Evolutionary conservation across 2,329 filamentous ascomycete genomes (phyloP).

Genomic region (Ophiostoma triangulosporum): DNA sequence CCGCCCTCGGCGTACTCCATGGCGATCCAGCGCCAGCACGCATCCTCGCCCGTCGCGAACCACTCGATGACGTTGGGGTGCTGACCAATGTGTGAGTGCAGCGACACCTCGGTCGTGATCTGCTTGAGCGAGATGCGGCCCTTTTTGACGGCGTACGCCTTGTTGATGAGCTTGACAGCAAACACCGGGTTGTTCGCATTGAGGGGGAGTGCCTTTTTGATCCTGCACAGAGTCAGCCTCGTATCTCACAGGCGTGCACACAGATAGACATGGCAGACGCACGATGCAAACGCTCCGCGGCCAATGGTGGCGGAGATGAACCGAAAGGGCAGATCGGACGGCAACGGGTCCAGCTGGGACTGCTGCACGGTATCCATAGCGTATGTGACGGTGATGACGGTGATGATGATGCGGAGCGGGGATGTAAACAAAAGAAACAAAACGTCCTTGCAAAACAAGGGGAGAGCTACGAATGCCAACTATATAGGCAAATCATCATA

Average conservation of each 20-base stretch:
- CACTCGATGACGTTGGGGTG: conserved; percentile 92
- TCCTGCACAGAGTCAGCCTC: conserved; percentile 40
- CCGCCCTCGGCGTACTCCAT: conserved; percentile 96
- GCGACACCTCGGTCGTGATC: conserved; percentile 77
- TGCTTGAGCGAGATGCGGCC: conserved; percentile 83
- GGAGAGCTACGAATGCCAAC: no score
- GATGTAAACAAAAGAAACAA: no score
- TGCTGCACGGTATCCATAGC: no score
- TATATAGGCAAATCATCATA: no score
- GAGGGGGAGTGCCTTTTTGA: conserved; percentile 81
- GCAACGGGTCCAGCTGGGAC: conserved; percentile 82
- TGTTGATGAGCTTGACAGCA: conserved; percentile 97
- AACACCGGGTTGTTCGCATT: conserved; percentile 62
- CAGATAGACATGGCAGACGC: conserved; percentile 19
- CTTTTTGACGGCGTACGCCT: conserved; percentile 80
- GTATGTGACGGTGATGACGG: no score
- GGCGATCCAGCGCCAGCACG: conserved; percentile 87
- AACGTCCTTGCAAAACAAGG: no score
- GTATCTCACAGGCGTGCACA: neutral
- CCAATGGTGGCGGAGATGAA: conserved; percentile 95
- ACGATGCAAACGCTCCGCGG: conserved; percentile 95
- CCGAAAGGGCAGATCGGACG: conserved; percentile 75
- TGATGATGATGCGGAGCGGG: no score
- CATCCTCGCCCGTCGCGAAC: conserved; percentile 76
- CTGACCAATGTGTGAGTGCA: conserved; percentile 77